Evolutionary conservation across 2,329 filamentous ascomycete species (phyloP).

Genomic region (Orbilia blumenaviensis): DNA sequence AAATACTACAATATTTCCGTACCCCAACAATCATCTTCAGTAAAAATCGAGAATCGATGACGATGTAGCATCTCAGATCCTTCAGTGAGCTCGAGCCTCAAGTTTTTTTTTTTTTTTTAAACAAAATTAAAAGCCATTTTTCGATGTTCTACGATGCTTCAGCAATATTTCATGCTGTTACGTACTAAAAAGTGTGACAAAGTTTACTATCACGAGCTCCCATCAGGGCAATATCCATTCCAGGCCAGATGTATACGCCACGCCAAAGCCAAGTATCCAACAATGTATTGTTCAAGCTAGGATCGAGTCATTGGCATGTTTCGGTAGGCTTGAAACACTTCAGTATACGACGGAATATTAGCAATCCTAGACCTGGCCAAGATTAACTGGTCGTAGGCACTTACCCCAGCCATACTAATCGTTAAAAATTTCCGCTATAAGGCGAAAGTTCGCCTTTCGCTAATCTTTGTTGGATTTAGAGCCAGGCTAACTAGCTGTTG

Average conservation of each 20-base stretch:
- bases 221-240: not conserved
- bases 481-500: not conserved
- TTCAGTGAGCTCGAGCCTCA: not conserved
- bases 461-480: conserved; percentile 12
- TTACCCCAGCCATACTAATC: not conserved
- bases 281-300: conserved; percentile 5
- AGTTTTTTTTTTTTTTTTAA: not conserved
- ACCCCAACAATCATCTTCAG: too few species aligned
- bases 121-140: not conserved
- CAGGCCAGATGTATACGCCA: not conserved
- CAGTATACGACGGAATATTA: not conserved
- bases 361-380: not conserved
- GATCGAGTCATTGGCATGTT: not conserved
- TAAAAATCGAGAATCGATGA: too few species aligned
- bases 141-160: not conserved
- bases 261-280: not conserved
- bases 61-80: not conserved
- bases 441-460: not conserved
- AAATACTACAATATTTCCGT: too few species aligned
- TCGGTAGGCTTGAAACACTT: not conserved
- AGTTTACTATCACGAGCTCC: not conserved
- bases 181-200: not conserved
- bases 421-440: not conserved
- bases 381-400: not conserved
- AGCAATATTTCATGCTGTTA: not conserved